Base-by-base conservation (phyloP, 495 filamentous ascomycete genomes). In the Penicillium canariense region DNA sequence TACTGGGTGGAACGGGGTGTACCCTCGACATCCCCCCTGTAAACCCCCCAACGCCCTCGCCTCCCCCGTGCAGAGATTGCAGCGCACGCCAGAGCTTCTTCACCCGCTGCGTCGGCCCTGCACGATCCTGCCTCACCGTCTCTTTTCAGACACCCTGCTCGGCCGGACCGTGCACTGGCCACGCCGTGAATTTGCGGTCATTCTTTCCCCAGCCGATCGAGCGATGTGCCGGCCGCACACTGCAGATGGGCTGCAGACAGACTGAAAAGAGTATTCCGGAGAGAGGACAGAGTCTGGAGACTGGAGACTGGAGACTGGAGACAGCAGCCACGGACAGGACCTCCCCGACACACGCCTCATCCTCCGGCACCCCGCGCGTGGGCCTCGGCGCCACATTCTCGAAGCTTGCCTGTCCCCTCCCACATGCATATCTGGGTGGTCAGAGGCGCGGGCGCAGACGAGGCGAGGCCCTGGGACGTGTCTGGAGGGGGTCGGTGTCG, bases 311-410 rank as follows among this genome's bases (percentile, higher is more conserved):
- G n/a, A 20, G 23, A 43, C 40, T 28, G 43, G 23, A 20, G 23
- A 45, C 36, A 47, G 32, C 2, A 28, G 26, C 22, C 42, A 42
- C 38, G 20, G 38, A 17, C n/a, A n/a, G n/a, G n/a, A n/a, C n/a
- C n/a, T n/a, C n/a, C n/a, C n/a, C n/a, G n/a, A n/a, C 38, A 42
- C 30, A 28, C 45, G 17, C 40, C 45, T 46, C 39, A 45, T 35
- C 26, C 20, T 30, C 18, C 18, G 7, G 23, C 31, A 10, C 46
- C 12, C 31, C 34, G 18, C 22, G 40, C 17, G 18, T 31, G 27
- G 30, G 48, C 43, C 39, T 50, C 52, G 42, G 34, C 35, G 46
- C 59, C 50, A 56, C 62, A 58, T 66, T 66, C 62, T 63, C 60
- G 62, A 63, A 66, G 56, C 51, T 60, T 63, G 42, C 49, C 54